A percentile compares a stretch with the other conserved stretches of the same genome.
These are phyloP conservation scores for Symbiodinium pilosum DNA, from an alignment of 73 alveolate species.

Conservation along the genomic window DNA sequence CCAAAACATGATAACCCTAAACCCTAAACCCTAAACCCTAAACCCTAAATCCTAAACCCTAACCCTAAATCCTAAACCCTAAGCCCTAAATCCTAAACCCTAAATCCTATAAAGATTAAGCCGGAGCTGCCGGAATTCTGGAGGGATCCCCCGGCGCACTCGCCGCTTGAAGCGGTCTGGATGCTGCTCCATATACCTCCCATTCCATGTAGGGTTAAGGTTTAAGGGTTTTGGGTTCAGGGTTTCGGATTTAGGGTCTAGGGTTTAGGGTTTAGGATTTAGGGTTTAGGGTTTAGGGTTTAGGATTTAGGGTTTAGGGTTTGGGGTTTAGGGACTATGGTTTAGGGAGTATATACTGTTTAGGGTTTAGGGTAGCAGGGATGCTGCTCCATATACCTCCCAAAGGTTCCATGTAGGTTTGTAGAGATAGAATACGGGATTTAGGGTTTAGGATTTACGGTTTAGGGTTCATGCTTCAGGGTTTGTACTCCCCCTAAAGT, in stretches of 20 bases:
- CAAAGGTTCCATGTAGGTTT: too few species aligned
- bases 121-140: conserved; percentile 32
- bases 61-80: background rate
- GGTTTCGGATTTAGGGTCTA: background rate
- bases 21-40: background rate
- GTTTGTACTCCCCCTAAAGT: too few species aligned
- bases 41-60: background rate
- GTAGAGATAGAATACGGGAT: too few species aligned
- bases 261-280: background rate
- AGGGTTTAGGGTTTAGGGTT: background rate
- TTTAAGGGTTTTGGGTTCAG: background rate
- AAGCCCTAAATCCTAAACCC: background rate
- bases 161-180: conserved; percentile 91
- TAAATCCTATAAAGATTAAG: background rate
- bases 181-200: conserved; percentile 49
- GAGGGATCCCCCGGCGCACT: conserved; percentile 89
- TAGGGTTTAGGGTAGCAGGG: too few species aligned
- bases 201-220: too few species aligned
- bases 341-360: background rate
- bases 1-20: background rate
- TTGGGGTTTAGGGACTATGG: too few species aligned
- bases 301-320: background rate
- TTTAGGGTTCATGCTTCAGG: too few species aligned
- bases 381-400: background rate
- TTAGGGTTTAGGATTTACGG: background rate